Percentiles rank a stretch among this genome's conserved stretches.
These are phyloP conservation scores for Setaria italica DNA, from an alignment of 202 grass and related monocot genomes.

Conservation along the genomic window DNA sequence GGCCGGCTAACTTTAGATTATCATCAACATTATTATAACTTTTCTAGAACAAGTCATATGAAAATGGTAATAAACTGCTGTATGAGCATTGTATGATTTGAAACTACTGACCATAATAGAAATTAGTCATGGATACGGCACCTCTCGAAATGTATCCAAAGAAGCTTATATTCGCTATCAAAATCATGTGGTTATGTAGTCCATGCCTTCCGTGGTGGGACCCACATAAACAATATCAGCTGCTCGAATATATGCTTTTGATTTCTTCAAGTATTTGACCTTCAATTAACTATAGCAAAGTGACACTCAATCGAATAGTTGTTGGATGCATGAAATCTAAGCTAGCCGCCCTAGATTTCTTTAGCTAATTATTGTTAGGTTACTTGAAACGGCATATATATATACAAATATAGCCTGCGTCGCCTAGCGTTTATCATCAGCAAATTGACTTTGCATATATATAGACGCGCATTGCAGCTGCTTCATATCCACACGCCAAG, in stretches of 20 bases:
- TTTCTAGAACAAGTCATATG: neutral
- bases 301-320: neutral
- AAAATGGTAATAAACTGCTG: neutral
- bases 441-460: neutral
- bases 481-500: neutral
- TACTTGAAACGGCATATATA: neutral
- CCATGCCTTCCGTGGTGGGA: neutral
- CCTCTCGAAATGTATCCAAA: neutral
- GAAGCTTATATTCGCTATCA: neutral
- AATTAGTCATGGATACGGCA: neutral
- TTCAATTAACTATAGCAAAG: neutral
- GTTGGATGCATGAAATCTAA: neutral
- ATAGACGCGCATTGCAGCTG: neutral
- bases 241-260: neutral
- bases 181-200: neutral
- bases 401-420: neutral
- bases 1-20: neutral
- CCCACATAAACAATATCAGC: neutral
- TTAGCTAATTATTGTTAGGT: neutral
- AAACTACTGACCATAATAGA: neutral
- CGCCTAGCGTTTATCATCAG: neutral
- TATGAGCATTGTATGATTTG: neutral
- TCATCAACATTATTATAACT: neutral
- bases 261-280: constrained; percentile 1
- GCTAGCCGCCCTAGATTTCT: neutral